These are phyloP conservation scores for Citrus australasica DNA, from an alignment of 345 rosid genomes.

Conservation along the genomic window DNA sequence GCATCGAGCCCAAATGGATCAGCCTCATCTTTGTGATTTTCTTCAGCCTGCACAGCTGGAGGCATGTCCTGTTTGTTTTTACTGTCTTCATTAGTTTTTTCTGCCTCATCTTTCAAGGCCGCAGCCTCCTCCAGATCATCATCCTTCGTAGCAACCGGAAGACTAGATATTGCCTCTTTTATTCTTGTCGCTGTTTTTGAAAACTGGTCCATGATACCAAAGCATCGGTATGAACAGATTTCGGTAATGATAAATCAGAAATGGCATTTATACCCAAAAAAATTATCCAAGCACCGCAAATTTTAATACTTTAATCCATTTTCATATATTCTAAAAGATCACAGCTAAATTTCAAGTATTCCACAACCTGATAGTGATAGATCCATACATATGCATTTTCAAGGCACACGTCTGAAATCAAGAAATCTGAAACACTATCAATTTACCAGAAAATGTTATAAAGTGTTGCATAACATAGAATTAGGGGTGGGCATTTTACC, in stretches of 20 bases:
- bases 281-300: neutral
- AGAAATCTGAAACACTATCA: neutral
- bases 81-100: slow-evolving; percentile 27
- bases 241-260: neutral
- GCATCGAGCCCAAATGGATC: slow-evolving; percentile 97
- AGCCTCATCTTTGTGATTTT: slow-evolving; percentile 41
- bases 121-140: slow-evolving; percentile 83
- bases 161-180: slow-evolving; percentile 63
- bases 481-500: no score
- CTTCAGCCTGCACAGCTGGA: slow-evolving; percentile 33
- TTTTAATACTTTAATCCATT: neutral
- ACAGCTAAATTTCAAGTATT: neutral
- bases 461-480: neutral
- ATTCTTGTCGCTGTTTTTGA: slow-evolving; percentile 66
- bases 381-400: neutral
- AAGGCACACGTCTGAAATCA: neutral
- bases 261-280: neutral
- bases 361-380: slow-evolving; percentile 8
- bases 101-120: slow-evolving; percentile 45
- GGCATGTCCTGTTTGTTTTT: slow-evolving; percentile 23
- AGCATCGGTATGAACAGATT: neutral
- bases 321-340: neutral
- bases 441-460: neutral
- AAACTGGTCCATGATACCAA: slow-evolving; percentile 41
- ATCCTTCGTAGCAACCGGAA: slow-evolving; percentile 69